Evolutionary conservation across 148 eudicot genomes (phyloP).

Genomic region (Gaultheria prostrata): DNA sequence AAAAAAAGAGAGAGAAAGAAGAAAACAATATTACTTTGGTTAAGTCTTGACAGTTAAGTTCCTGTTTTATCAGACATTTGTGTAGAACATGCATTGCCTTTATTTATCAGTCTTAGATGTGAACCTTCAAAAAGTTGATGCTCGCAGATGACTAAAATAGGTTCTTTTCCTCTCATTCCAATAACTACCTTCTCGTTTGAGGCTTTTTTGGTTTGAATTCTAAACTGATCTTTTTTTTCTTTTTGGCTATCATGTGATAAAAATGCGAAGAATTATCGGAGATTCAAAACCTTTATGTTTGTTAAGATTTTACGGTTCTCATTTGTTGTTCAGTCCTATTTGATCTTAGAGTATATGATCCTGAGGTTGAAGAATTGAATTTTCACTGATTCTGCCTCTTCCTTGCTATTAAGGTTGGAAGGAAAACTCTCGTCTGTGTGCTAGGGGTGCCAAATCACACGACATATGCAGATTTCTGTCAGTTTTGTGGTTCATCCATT

Average conservation of each 20-base stretch:
- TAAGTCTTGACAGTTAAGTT: too few relatives aligned
- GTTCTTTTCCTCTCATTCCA: neutral
- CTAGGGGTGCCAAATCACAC: constrained; percentile 96
- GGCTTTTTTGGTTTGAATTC: neutral
- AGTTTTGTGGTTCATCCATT: constrained; percentile 82
- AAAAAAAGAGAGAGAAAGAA: too few relatives aligned
- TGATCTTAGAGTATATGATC: neutral
- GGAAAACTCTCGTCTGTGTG: constrained; percentile 79
- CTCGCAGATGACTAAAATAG: neutral
- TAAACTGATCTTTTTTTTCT: neutral
- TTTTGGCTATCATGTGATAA: neutral
- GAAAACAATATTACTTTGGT: too few relatives aligned
- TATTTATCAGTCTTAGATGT: too few relatives aligned
- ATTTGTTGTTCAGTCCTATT: constrained; percentile 1
- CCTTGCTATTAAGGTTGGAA: constrained; percentile 54
- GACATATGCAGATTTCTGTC: constrained; percentile 99
- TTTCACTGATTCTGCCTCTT: neutral
- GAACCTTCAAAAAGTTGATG: neutral
- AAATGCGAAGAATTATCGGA: neutral
- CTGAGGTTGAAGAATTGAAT: neutral
- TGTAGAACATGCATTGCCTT: too few relatives aligned
- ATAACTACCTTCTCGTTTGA: neutral
- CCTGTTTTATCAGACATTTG: too few relatives aligned
- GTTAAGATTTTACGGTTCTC: neutral
- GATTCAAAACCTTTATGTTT: neutral